Conservation (phyloP, 768 basidiomycete genomes). For the Leccinum obscurum region DNA sequence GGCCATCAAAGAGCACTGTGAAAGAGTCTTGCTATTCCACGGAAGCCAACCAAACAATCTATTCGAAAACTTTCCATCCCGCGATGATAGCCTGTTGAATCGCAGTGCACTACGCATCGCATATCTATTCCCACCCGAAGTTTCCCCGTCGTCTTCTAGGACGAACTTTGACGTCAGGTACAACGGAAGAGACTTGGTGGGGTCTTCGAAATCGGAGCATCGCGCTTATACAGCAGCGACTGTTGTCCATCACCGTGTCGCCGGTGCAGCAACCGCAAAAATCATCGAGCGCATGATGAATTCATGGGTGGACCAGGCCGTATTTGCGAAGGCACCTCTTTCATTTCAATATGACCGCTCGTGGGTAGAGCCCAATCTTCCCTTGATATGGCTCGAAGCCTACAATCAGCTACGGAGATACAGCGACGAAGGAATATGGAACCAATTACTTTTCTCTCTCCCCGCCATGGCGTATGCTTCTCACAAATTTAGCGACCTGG, state of each 20-base stretch:
- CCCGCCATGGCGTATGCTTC: slow-evolving; percentile 34
- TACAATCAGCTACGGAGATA: slow-evolving; percentile 29
- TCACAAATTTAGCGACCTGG: slow-evolving; percentile 8
- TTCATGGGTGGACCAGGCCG: slow-evolving; percentile 4
- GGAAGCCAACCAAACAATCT: neutral
- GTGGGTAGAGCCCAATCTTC: slow-evolving; percentile 29
- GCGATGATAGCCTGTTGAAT: slow-evolving; percentile 13
- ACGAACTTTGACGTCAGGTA: slow-evolving; percentile 12
- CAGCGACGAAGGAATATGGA: slow-evolving; percentile 10
- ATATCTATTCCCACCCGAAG: slow-evolving; percentile 15
- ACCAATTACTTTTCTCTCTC: slow-evolving; percentile 32
- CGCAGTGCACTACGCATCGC: slow-evolving; percentile 20
- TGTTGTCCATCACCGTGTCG: neutral
- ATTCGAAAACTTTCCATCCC: slow-evolving; percentile 9
- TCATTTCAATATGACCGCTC: slow-evolving; percentile 28
- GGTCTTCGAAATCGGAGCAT: slow-evolving; percentile 5
- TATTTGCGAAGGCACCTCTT: neutral
- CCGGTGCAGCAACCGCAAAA: neutral
- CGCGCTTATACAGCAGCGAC: slow-evolving; percentile 21
- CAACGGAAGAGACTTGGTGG: slow-evolving; percentile 10
- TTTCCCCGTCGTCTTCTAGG: neutral
- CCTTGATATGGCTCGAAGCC: slow-evolving; percentile 26
- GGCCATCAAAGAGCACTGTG: slow-evolving; percentile 31
- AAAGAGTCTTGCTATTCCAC: slow-evolving; percentile 16
- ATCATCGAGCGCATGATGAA: slow-evolving; percentile 9